Evolutionary conservation across 2,329 filamentous ascomycete genomes (phyloP), one percentile per base, ranked within the genome.

Genomic region (Colletotrichum sp.): DNA sequence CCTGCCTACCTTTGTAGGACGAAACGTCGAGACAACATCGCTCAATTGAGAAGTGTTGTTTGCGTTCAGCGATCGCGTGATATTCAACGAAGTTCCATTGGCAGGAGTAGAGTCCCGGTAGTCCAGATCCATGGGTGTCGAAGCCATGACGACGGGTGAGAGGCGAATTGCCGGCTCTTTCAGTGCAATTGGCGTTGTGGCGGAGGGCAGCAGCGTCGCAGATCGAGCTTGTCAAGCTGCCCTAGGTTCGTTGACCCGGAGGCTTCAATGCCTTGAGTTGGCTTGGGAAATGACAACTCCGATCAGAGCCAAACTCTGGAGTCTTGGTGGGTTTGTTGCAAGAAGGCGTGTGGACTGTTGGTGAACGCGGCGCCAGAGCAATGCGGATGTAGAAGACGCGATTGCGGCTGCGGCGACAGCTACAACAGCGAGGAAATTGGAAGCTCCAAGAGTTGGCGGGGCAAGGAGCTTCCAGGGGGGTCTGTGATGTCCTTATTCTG

Each of bases 11-110:
- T 95, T 96, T 62, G 93, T 93, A 9, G 96, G 95, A 66, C 95
- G 90, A 83, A 95, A 98, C 70, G 90, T 92, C 48, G 91, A 89
- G 79, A 98, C 93, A 79, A 97, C 89, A 80, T 98, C 95, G 80
- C 91, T 90, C 70, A 98, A 90, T 82, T 94, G 94, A 15, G 93
- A 92, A 8, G 90, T 90, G 72, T 86, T 86, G 55, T 86, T 83
- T 61, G 80, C 79, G 58, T 85, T 85, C 24, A 90, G 78, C 13
- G 87, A 87, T 24, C 90, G 86, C 10, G 88, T 86, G 66, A 90
- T 89, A 76, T 89, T 89, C 56, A 91, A 84, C 1, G 87, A 85
- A 79, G 84, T 81, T 78, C 85, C 86, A 66, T 85, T 87, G 26
- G 83, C 81, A n/a, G 84, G 81, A 15, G 85, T 83, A 24, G 84